Base-by-base conservation (phyloP, 306 rosid species). In the Abrus pulchellus region DNA sequence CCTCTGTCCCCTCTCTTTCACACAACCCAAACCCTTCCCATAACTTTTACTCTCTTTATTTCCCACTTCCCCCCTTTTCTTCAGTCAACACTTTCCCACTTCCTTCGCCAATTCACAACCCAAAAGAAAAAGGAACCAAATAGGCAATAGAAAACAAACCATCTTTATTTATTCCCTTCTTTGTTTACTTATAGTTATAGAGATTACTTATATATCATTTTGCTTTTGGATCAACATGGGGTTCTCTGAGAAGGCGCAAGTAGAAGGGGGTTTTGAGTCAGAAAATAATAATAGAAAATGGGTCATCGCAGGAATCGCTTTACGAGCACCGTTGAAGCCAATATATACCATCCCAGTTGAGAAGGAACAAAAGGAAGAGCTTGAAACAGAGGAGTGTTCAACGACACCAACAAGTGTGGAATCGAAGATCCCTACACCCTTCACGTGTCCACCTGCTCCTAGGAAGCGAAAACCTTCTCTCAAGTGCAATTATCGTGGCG, bases 401-500 rank as follows among this genome's bases (percentile, higher is more conserved):
- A 85, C 91, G 3, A 95, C 99, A 52, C 98, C 99, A 8, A 93
- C 89, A 1, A 85, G 78, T 5, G 91, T 68, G 9, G 94, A 90
- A 30, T 67, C 93, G 0, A 87, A 90, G 72, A 91, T 95, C 34
- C 91, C 89, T 28, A 66, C 85, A 9, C 54, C 57, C 34, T 76
- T 87, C 71, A 84, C 85, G 33, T 95, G 98, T 40, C 98, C 99
- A 7, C 91, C 97, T 38, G 88, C 97, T 59, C 97, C 99, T 7
- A 90, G 77, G 67, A 94, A 94, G 83, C 75, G 66, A 55, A 92
- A 88, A 69, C 32, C 93, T 70, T 74, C 94, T 4, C 41, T 65
- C 6, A 90, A 87, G 85, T 93, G 88, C 75, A 91, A 84, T 28
- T 89, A 81, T 32, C 84, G 78, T 33, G 79, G 72, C 5, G 75